Evolutionary conservation across 768 basidiomycete species (phyloP), one percentile per base, ranked within the genome.

Genomic region (Sarcodon sp.): DNA sequence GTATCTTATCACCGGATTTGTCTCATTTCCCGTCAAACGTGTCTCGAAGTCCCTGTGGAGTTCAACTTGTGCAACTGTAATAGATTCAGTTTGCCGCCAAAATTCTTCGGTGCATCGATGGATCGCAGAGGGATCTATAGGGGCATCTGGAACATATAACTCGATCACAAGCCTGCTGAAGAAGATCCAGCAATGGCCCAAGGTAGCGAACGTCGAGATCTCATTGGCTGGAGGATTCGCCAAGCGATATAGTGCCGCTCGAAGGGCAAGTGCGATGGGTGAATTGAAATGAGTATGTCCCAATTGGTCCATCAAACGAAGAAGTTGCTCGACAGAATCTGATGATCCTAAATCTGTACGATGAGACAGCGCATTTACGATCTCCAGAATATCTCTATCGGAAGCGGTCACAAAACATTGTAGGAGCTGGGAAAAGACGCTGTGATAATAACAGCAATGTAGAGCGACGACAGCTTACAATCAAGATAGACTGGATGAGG

Each of bases 81-180:
- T 55, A 1, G 59, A 53, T 33, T 66, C 54, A 47, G 78, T 69
- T 44, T 68, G 57, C 31, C 59, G 56, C 59, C 72, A 69, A 31
- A 79, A 76, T 32, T 66, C 61, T 1, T 57, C 56, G 0, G 67
- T 65, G 44, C 67, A 73, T 45, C 67, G 70, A 47, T 79, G 70
- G 33, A 81, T 72, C 18, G 79, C 79, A 6, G 82, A 79, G 27
- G 96, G 96, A 61, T 99, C 96, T 44, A 97, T 65, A 2, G 93
- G 90, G 1, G 77, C 66, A 60, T 89, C 75, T 0, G 96, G 91
- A 35, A 98, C 70, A 57, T 83, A 83, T 15, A 93, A 72, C 3
- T 81, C 69, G 18, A 90, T 59, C 21, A 92, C 62, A 47, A 80
- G 54, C 13, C 69, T 70, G 41, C 76, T 72, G 44, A 87, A 58